A percentile compares a stretch with the other conserved stretches of the same genome.
These are phyloP conservation scores for Candida jianshihensis DNA, from an alignment of 805 yeast genomes.

Conservation along the genomic window DNA sequence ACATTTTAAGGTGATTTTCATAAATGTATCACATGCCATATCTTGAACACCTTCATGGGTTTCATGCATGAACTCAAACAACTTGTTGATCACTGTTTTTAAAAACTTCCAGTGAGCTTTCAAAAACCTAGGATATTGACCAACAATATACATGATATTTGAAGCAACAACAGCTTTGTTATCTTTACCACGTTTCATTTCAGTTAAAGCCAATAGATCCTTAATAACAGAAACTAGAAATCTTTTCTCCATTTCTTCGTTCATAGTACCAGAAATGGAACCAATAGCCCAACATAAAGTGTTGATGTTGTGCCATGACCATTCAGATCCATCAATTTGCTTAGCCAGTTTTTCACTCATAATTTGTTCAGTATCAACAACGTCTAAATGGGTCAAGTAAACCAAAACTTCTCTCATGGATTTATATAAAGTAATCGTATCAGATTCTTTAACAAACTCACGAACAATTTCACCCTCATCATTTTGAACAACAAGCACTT, in stretches of 20 bases:
- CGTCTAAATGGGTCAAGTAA: constrained; percentile 91
- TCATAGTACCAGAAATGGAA: constrained; percentile 97
- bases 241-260: constrained; percentile 93
- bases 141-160: constrained; percentile 99
- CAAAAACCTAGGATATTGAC: constrained; percentile 95
- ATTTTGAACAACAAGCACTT: constrained; percentile 91
- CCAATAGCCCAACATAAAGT: constrained; percentile 99
- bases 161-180: constrained; percentile 99
- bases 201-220: constrained; percentile 85
- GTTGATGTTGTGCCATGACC: constrained; percentile 99
- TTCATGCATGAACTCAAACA: constrained; percentile 98
- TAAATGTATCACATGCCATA: constrained; percentile 99
- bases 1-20: constrained; percentile 91
- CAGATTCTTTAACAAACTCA: constrained; percentile 94
- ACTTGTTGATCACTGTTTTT: constrained; percentile 90
- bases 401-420: constrained; percentile 94
- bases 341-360: constrained; percentile 88
- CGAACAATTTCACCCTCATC: constrained; percentile 99
- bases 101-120: constrained; percentile 98
- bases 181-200: constrained; percentile 94
- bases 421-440: constrained; percentile 91
- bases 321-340: constrained; percentile 93
- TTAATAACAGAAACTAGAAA: constrained; percentile 90
- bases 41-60: constrained; percentile 99
- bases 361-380: constrained; percentile 81